Evolutionary conservation across 805 yeast species (phyloP).

Genomic region (Scheffersomyces coipomensis): DNA sequence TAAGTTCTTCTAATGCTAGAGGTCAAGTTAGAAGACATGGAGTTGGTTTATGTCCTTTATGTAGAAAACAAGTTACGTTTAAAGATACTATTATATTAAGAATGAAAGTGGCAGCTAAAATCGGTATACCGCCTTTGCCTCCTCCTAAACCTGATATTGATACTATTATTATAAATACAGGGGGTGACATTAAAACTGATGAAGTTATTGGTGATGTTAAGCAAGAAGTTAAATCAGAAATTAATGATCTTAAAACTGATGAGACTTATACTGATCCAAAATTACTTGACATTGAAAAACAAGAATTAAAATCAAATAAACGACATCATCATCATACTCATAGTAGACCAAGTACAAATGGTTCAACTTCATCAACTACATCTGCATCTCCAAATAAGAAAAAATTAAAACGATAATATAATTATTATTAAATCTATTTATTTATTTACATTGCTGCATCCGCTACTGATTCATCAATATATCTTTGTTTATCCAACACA

Average conservation of each 20-base stretch:
- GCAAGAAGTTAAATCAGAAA: constrained; percentile 2
- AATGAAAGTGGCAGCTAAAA: constrained; percentile 13
- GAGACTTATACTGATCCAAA: too few species aligned
- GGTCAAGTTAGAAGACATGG: constrained; percentile 40
- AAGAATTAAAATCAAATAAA: too few species aligned
- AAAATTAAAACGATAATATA: too few species aligned
- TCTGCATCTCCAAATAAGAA: too few species aligned
- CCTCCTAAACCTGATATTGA: background rate
- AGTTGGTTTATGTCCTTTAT: constrained; percentile 43
- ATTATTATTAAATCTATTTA: too few species aligned
- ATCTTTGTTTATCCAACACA: constrained; percentile 2
- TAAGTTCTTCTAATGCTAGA: constrained; percentile 39
- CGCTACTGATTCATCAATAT: too few species aligned
- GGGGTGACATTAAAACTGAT: background rate
- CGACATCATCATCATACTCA: too few species aligned
- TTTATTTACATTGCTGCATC: too few species aligned
- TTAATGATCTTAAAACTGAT: too few species aligned
- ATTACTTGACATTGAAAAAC: too few species aligned
- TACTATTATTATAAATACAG: background rate
- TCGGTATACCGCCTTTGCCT: constrained; percentile 13
- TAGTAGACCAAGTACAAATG: too few species aligned
- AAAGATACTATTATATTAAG: constrained; percentile 31
- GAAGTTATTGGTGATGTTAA: background rate
- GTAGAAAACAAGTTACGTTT: constrained; percentile 37
- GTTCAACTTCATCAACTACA: too few species aligned